phyloP scores from a whole-genome alignment of 768 basidiomycete genomes.

The Kwoniella sp. region DNA sequence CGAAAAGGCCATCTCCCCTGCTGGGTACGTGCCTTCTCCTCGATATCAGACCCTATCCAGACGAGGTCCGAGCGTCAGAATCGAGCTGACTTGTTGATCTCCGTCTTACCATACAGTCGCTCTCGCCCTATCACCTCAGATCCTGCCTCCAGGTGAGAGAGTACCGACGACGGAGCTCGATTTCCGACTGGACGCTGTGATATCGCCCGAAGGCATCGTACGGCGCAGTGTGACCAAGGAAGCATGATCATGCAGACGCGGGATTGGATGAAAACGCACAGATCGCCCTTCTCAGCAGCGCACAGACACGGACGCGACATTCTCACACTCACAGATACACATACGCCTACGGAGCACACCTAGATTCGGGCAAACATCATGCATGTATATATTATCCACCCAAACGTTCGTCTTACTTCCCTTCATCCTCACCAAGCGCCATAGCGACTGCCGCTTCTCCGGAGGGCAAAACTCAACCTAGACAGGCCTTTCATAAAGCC shows the following conservation, averaged over 20 bases:
- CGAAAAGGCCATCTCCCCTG: slow-evolving; percentile 24
- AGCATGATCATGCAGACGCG: background rate
- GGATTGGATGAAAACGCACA: background rate
- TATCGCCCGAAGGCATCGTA: slow-evolving; percentile 35
- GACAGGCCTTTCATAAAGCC: too few relatives aligned
- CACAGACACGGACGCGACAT: too few relatives aligned
- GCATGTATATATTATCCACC: too few relatives aligned
- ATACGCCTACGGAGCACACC: too few relatives aligned
- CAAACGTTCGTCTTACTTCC: too few relatives aligned
- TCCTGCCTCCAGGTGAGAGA: slow-evolving; percentile 27
- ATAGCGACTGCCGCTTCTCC: too few relatives aligned
- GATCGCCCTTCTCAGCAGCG: background rate
- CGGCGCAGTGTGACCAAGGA: slow-evolving; percentile 20
- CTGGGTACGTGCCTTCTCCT: slow-evolving; percentile 27
- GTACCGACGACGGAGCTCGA: slow-evolving; percentile 46
- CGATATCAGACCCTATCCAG: too few relatives aligned
- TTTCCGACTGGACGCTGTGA: slow-evolving; percentile 40
- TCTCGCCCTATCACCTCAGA: slow-evolving; percentile 39
- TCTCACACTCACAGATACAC: too few relatives aligned
- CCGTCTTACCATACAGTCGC: slow-evolving; percentile 31
- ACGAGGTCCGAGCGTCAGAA: too few relatives aligned
- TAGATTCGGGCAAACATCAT: too few relatives aligned
- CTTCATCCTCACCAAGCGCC: too few relatives aligned
- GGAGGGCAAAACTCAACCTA: too few relatives aligned
- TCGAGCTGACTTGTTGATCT: background rate